Percentiles rank a stretch among this genome's conserved stretches.
These are phyloP conservation scores for Leccinellum albellum DNA, from an alignment of 768 basidiomycete genomes.

Conservation along the genomic window DNA sequence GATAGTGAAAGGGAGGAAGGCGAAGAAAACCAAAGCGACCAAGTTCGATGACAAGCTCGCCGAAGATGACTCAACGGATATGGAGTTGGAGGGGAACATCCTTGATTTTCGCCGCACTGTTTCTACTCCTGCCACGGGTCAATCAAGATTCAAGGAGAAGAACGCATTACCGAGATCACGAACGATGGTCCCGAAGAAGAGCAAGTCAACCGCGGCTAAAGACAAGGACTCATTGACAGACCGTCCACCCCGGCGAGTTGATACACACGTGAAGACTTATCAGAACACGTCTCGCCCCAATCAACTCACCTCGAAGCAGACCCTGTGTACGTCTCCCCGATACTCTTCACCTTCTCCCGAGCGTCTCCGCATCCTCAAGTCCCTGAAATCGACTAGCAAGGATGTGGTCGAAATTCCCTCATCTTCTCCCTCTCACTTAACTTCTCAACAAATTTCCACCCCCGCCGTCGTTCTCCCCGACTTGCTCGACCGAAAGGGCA, in stretches of 20 bases:
- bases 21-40: conserved; percentile 36
- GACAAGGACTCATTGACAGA: conserved; percentile 28
- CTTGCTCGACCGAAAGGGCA: conserved; percentile 4
- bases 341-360: conserved; percentile 15
- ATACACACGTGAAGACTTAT: conserved; percentile 54
- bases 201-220: conserved; percentile 15
- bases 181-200: conserved; percentile 35
- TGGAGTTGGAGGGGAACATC: conserved; percentile 60
- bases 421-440: conserved; percentile 24
- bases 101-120: conserved; percentile 47
- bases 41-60: conserved; percentile 49
- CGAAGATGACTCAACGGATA: conserved; percentile 65
- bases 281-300: conserved; percentile 31
- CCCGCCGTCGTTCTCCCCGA: not conserved
- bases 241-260: conserved; percentile 42
- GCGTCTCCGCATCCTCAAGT: not conserved
- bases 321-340: conserved; percentile 5
- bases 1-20: conserved; percentile 52
- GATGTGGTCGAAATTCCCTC: conserved; percentile 34
- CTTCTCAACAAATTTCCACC: conserved; percentile 5
- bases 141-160: conserved; percentile 34
- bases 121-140: conserved; percentile 39
- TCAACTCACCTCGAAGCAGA: conserved; percentile 2
- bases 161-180: conserved; percentile 42
- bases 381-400: conserved; percentile 22